Evolutionary conservation across 352 stramenopile genomes (phyloP).

Genomic region (Phytopythium mirpurense): DNA sequence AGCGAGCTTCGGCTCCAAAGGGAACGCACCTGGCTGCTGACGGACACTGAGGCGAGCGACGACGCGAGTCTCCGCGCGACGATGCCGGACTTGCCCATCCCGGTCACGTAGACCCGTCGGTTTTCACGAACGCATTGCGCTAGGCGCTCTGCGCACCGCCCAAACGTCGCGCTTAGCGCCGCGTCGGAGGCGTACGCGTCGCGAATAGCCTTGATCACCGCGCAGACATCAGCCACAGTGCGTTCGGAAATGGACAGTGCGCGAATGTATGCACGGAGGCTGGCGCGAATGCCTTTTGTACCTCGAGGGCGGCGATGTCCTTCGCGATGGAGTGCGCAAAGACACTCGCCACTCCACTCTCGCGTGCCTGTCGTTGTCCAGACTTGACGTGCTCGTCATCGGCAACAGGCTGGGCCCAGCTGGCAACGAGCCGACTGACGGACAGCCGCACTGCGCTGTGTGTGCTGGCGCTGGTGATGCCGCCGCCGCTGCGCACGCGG

Average conservation of each 20-base stretch:
- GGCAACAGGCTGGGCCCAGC: not conserved
- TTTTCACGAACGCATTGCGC: slow-evolving; percentile 40
- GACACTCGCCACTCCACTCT: not conserved
- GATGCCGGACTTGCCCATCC: slow-evolving; percentile 79
- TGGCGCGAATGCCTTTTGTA: not conserved
- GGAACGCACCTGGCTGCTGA: slow-evolving; percentile 49
- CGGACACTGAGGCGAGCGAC: slow-evolving; percentile 63
- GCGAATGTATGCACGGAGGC: not conserved
- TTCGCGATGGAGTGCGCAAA: slow-evolving; percentile 21
- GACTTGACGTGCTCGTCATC: not conserved
- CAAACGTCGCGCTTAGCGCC: slow-evolving; percentile 19
- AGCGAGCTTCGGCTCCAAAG: too few relatives aligned
- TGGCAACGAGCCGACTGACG: not conserved
- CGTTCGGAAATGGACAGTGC: not conserved
- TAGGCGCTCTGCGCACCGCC: slow-evolving; percentile 24
- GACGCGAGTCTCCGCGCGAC: slow-evolving; percentile 67
- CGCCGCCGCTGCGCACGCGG: not conserved
- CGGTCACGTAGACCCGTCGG: slow-evolving; percentile 54
- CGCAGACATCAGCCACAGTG: too few relatives aligned
- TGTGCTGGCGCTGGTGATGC: not conserved
- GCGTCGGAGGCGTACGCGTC: slow-evolving; percentile 23
- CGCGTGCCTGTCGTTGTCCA: not conserved
- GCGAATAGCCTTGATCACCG: slow-evolving; percentile 43
- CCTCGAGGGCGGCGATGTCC: slow-evolving; percentile 27
- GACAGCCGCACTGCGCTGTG: not conserved